Conservation (phyloP, 441 rosid species). For the Arabidopsis lyrata region DNA sequence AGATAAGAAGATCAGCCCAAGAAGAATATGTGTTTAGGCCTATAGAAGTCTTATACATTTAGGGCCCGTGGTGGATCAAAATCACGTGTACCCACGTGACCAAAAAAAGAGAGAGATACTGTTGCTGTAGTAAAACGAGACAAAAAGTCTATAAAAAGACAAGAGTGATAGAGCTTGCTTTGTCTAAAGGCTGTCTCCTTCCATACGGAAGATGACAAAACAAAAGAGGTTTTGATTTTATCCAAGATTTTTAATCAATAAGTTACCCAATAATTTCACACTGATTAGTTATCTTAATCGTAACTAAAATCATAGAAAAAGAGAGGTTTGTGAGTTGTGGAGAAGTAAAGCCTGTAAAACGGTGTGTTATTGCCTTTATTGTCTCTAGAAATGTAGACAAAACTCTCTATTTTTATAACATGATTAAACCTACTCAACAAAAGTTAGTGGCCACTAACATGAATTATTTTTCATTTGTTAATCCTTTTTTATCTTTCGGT, state of each 20-base stretch:
- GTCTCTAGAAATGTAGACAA: conserved; percentile 40
- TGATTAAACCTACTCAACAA: conserved; percentile 36
- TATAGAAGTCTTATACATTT: background rate
- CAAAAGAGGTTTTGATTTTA: background rate
- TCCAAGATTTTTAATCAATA: background rate
- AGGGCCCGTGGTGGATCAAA: conserved; percentile 4
- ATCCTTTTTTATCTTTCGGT: conserved; percentile 38
- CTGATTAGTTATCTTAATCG: conserved; percentile 39
- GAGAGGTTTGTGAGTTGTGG: conserved; percentile 21
- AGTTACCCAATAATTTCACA: conserved; percentile 38
- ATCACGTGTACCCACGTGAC: conserved; percentile 40
- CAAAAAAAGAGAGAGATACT: conserved; percentile 14
- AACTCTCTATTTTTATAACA: conserved; percentile 11
- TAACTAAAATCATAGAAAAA: conserved; percentile 1
- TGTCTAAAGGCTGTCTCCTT: conserved; percentile 37
- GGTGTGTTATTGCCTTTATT: conserved; percentile 39
- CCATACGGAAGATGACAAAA: conserved; percentile 41
- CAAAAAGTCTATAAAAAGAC: conserved; percentile 22
- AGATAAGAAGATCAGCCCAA: no score
- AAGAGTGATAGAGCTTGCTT: conserved; percentile 31
- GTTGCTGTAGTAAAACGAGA: conserved; percentile 42
- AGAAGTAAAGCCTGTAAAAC: conserved; percentile 39
- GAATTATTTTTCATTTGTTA: conserved; percentile 21
- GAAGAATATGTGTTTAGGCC: conserved; percentile 4
- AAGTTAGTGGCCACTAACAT: conserved; percentile 45